These are phyloP conservation scores for Dryas alaskensis DNA, from an alignment of 306 rosid species.

Conservation along the genomic window DNA sequence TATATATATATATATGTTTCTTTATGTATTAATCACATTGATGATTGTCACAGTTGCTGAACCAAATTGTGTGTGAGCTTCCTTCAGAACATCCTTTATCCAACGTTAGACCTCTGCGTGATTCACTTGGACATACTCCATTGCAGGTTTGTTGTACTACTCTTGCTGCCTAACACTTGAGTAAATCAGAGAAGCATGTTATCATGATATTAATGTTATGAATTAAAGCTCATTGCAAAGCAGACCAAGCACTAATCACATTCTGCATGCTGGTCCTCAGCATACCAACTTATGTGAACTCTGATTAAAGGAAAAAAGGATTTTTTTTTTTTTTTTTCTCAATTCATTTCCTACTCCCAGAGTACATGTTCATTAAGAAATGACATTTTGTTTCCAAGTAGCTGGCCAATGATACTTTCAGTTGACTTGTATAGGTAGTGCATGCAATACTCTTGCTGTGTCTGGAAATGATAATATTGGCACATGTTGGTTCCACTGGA, in stretches of 20 bases:
- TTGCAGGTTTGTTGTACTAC: constrained; percentile 60
- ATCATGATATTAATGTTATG: background rate
- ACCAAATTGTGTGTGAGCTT: constrained; percentile 91
- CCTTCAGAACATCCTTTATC: constrained; percentile 91
- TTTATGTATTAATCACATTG: constrained; percentile 13
- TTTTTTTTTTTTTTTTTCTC: background rate
- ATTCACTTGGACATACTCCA: constrained; percentile 98
- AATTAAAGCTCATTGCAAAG: background rate
- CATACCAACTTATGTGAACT: background rate
- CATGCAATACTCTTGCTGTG: background rate
- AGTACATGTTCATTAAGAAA: background rate
- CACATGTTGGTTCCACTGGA: background rate
- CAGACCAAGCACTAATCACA: background rate
- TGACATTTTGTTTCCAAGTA: background rate
- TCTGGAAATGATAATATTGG: background rate
- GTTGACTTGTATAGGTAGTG: background rate
- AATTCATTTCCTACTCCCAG: background rate
- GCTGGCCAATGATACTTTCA: background rate
- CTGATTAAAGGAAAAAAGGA: background rate
- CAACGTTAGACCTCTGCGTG: constrained; percentile 65
- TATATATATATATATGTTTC: background rate
- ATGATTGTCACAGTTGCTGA: constrained; percentile 68
- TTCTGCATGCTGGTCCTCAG: background rate
- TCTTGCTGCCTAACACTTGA: constrained; percentile 12
- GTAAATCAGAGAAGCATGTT: background rate